Conservation (phyloP, 1,139 yeast genomes). For the Suhomyces bribrorum region DNA sequence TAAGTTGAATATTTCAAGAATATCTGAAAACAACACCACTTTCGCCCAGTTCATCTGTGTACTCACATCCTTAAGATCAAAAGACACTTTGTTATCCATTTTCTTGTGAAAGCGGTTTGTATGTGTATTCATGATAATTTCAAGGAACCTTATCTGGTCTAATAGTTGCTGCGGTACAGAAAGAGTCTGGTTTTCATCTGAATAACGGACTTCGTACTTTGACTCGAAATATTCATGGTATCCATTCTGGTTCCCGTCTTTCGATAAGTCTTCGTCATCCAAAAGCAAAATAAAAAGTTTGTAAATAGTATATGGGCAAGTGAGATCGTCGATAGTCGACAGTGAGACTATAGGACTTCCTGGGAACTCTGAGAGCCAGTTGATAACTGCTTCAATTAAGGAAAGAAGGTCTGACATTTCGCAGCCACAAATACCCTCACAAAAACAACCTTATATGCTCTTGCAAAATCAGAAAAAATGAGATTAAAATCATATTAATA, state of each 20-base stretch:
- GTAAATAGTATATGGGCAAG: constrained; percentile 18
- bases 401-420: background rate
- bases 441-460: too few relatives aligned
- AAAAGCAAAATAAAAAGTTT: constrained; percentile 17
- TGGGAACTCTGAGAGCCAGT: constrained; percentile 30
- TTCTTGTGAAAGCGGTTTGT: constrained; percentile 5
- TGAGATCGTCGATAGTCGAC: constrained; percentile 14
- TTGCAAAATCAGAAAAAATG: too few relatives aligned
- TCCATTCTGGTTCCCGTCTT: background rate
- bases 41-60: constrained; percentile 13
- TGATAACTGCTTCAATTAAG: constrained; percentile 22
- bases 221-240: background rate
- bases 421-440: constrained; percentile 1
- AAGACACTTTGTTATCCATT: background rate
- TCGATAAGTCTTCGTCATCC: constrained; percentile 18
- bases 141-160: constrained; percentile 17
- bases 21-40: constrained; percentile 20
- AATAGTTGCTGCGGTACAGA: constrained; percentile 12
- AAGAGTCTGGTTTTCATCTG: constrained; percentile 5
- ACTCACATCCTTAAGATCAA: constrained; percentile 1
- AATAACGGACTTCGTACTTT: constrained; percentile 4
- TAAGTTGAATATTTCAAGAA: constrained; percentile 17
- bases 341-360: constrained; percentile 18
- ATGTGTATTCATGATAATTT: constrained; percentile 17
- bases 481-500: too few relatives aligned